Evolutionary conservation across 768 basidiomycete species (phyloP), one percentile per base, ranked within the genome.

Genomic region (Sarcodon sp.): DNA sequence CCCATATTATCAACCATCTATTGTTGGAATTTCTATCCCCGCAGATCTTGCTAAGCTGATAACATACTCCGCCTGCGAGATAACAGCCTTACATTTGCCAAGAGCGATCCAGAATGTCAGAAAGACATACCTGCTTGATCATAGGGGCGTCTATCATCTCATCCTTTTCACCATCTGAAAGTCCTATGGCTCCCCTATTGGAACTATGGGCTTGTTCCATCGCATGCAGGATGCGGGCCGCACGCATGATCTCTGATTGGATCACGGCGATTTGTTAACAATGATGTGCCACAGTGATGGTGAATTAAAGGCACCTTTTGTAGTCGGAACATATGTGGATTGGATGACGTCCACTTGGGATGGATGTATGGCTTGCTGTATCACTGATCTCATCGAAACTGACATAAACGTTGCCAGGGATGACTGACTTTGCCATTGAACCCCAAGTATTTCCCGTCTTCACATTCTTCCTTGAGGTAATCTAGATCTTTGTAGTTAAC

Each of bases 121-220:
- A 13, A 41, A 13, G 2, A 53, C 64, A 49, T 50, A 76, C 82
- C 73, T 87, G 87, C 60, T 87, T 85, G 38, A 93, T 67, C 83
- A 94, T 89, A 0, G 90, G 90, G 7, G 85, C 85, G 61, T 94
- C 90, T 34, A 93, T 83, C 90, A 93, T 92, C 57, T 83, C 79
- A 44, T 77, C 80, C 12, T 69, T 63, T 3, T 71, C 70, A 38
- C 68, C 72, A 16, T 68, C 66, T 43, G 83, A 80, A 21, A 91
- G 66, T 0, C 87, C 88, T 37, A 84, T 76, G 2, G 90, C 91
- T 4, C 87, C 87, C 35, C 61, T 64, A 39, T 69, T 64, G 15
- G 55, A 44, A 33, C 64, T 67, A 56, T 84, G 72, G 0, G 81
- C 79, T 4, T 63, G 55, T 43, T 71, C 63, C 84, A 88, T 86